Conservation (phyloP, 2,329 filamentous ascomycete species). For the Ceratocystis ficicola region DNA sequence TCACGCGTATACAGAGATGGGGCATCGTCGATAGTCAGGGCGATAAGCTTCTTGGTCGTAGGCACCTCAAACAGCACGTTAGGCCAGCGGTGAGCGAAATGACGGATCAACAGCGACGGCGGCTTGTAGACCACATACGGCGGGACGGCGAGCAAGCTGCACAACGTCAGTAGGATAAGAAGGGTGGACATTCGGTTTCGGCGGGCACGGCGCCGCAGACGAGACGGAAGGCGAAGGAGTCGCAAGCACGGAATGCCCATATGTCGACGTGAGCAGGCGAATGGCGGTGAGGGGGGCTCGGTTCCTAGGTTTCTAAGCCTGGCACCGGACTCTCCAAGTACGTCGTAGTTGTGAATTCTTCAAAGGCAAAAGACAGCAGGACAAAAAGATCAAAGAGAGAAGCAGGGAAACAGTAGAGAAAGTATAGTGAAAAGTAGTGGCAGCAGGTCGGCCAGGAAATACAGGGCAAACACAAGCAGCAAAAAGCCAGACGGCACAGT, state of each 20-base stretch:
- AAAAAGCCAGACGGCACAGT: not conserved
- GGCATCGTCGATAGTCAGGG: slow-evolving; percentile 77
- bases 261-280: not conserved
- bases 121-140: slow-evolving; percentile 72
- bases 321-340: not conserved
- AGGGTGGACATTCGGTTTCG: slow-evolving; percentile 48
- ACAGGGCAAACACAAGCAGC: not conserved
- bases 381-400: not conserved
- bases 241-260: slow-evolving; percentile 30
- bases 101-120: slow-evolving; percentile 55
- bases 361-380: not conserved
- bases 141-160: slow-evolving; percentile 32
- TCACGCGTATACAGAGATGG: slow-evolving; percentile 60
- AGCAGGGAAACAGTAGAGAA: not conserved
- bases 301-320: not conserved
- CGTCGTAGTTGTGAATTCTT: not conserved
- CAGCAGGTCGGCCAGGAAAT: not conserved
- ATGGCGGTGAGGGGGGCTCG: not conserved
- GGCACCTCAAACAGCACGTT: slow-evolving; percentile 64
- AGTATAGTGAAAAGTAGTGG: not conserved
- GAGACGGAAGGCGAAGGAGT: slow-evolving; percentile 44
- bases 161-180: slow-evolving; percentile 32
- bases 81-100: slow-evolving; percentile 59
- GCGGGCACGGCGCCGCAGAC: slow-evolving; percentile 45
- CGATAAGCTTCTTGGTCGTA: slow-evolving; percentile 52